Conservation (phyloP, 2,329 filamentous ascomycete genomes). For the Daldinia sp. region DNA sequence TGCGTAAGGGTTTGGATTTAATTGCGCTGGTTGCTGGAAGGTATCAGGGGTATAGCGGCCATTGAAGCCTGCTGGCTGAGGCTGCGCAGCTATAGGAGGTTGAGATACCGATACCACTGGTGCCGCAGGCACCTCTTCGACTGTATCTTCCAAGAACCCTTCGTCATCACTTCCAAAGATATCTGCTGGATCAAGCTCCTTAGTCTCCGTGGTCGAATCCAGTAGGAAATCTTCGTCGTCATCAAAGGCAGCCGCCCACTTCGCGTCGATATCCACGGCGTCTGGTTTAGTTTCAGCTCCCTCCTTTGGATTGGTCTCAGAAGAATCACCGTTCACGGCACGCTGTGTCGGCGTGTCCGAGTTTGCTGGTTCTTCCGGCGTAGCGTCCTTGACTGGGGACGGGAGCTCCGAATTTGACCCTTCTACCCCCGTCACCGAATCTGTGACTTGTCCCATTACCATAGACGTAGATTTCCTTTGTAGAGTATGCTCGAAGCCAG, state of each 20-base stretch:
- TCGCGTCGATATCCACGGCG: constrained; percentile 73
- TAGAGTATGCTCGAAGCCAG: constrained; percentile 55
- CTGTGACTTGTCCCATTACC: constrained; percentile 63
- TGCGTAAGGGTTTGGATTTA: constrained; percentile 59
- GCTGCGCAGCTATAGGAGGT: constrained; percentile 38
- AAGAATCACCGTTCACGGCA: constrained; percentile 44
- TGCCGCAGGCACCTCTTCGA: constrained; percentile 54
- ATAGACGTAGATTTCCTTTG: constrained; percentile 78
- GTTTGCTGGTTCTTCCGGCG: constrained; percentile 19
- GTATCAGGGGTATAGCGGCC: constrained; percentile 53
- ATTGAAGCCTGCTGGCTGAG: constrained; percentile 47
- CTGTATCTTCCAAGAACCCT: constrained; percentile 82
- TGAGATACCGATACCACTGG: constrained; percentile 31
- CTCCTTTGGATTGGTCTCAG: constrained; percentile 40
- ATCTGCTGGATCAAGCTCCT: constrained; percentile 70
- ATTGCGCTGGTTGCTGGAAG: constrained; percentile 44
- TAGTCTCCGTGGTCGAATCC: constrained; percentile 61
- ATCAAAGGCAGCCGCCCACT: constrained; percentile 87
- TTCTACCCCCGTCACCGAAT: constrained; percentile 6
- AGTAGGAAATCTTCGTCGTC: constrained; percentile 73
- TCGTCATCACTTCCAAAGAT: constrained; percentile 88
- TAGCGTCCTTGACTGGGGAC: constrained; percentile 43
- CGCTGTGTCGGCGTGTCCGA: constrained; percentile 27
- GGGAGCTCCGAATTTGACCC: constrained; percentile 44
- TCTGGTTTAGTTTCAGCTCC: constrained; percentile 43